phyloP scores from a whole-genome alignment of 2,329 filamentous ascomycete species.

The Calonectria pseudoturangicola region DNA sequence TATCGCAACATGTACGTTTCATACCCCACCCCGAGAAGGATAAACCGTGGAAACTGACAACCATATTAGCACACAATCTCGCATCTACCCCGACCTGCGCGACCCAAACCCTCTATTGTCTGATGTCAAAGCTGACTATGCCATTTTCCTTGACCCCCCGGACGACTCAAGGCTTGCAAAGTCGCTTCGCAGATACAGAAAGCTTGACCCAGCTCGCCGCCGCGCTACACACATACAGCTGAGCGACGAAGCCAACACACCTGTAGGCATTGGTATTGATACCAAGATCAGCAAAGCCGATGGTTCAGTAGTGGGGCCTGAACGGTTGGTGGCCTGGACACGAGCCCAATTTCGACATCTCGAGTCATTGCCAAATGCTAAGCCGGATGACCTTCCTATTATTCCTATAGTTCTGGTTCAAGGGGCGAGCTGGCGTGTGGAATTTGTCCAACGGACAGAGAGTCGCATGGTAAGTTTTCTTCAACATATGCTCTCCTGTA shows the following conservation, averaged over 20 bases:
- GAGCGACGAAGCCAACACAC: conserved; percentile 13
- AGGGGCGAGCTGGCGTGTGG: conserved; percentile 35
- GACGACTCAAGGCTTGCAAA: conserved; percentile 18
- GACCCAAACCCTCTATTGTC: conserved; percentile 14
- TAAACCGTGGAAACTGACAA: not conserved
- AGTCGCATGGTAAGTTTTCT: conserved; percentile 24
- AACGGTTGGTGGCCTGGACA: conserved; percentile 11
- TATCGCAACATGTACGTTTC: conserved; percentile 20
- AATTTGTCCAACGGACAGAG: conserved; percentile 34
- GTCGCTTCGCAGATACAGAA: conserved; percentile 9
- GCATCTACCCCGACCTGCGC: conserved; percentile 19
- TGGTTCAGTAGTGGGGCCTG: not conserved
- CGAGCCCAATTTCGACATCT: conserved; percentile 39
- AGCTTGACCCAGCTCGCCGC: not conserved
- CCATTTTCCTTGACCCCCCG: conserved; percentile 4
- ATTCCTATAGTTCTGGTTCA: conserved; percentile 36
- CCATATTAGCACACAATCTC: not conserved
- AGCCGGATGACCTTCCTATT: conserved; percentile 5
- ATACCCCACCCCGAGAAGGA: too few relatives aligned
- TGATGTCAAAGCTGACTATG: conserved; percentile 10
- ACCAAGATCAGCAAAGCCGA: conserved; percentile 17
- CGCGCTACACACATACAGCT: conserved; percentile 16
- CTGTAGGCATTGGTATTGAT: conserved; percentile 5
- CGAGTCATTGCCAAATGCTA: conserved; percentile 24
- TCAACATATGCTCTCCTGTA: not conserved